Evolutionary conservation across 2,329 filamentous ascomycete species (phyloP), one percentile per base, ranked within the genome.

Genomic region (Pseudopyrenochaeta lycopersici): DNA sequence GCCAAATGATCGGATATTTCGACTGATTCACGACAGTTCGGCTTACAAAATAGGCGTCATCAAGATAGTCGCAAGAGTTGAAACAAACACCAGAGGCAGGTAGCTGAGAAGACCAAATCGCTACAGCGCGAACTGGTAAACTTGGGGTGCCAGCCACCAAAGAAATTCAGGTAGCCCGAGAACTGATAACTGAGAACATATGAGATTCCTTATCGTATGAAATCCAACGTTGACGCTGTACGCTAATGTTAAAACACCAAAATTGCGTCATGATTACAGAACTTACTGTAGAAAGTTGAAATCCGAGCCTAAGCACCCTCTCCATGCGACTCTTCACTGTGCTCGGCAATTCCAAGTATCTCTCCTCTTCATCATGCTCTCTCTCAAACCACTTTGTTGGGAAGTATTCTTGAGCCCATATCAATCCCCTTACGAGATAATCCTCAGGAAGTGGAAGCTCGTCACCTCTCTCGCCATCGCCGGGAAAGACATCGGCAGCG

Each of bases 371-470:
- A 21, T 90, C 87, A 4, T 87, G 80, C 52, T 82, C 82, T 1
- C 82, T 80, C 7, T 81, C 79, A 64, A 90, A 90, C 84, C 85
- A 90, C 0, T 79, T 75, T 0, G 72, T 50, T 0, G 87, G 86
- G 47, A 84, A 87, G 50, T 88, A 88, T 10, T 79, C 77, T 2
- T 85, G 80, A 0, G 82, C 78, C 78, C 86, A 90, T 1, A 86
- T 70, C 1, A 90, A 76, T 0, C 89, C 89, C 1, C 87, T 80
- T 49, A 91, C 81, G 0, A 84, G 80, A 59, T 85, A 90, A 55
- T 92, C 90, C 43, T 92, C 90, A 0, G 88, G 87, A 0, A 92
- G 70, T 0, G 89, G 88, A 1, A 81, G 77, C 1, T 79, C 79
- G 0, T 79, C 69, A 1, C 75, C 23, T 5, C 53, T 50, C 18